A percentile compares a stretch with the other conserved stretches of the same genome.
Evolutionary conservation across 1,139 yeast species (phyloP).

Genomic region (Lodderomyces margitis): DNA sequence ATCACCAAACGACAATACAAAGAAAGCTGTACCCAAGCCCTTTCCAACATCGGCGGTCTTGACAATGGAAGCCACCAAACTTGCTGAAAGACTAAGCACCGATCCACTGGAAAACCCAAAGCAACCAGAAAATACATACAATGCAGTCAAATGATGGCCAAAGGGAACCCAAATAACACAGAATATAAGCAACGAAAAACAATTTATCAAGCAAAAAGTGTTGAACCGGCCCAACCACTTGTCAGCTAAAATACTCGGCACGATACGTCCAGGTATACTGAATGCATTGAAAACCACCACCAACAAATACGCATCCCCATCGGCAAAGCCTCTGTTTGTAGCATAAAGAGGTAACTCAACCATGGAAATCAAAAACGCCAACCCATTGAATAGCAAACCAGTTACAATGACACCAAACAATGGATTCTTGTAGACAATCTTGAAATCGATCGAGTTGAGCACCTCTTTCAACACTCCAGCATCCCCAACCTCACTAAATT

Average conservation of each 20-base stretch:
- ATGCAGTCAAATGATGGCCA: slow-evolving; percentile 27
- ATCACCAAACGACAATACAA: slow-evolving; percentile 32
- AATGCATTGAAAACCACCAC: slow-evolving; percentile 28
- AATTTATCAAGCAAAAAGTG: slow-evolving; percentile 22
- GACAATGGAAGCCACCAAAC: slow-evolving; percentile 29
- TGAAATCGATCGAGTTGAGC: slow-evolving; percentile 25
- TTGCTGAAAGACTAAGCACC: slow-evolving; percentile 29
- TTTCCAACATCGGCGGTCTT: slow-evolving; percentile 31
- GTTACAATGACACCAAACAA: slow-evolving; percentile 27
- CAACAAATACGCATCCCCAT: slow-evolving; percentile 22
- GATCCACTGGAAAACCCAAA: slow-evolving; percentile 35
- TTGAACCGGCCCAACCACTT: slow-evolving; percentile 29
- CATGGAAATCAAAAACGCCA: slow-evolving; percentile 25
- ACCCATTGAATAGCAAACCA: slow-evolving; percentile 32
- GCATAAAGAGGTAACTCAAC: slow-evolving; percentile 32
- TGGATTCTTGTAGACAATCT: slow-evolving; percentile 23
- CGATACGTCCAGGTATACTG: slow-evolving; percentile 29
- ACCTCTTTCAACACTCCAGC: slow-evolving; percentile 17
- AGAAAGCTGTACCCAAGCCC: slow-evolving; percentile 32
- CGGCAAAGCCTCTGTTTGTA: slow-evolving; percentile 24
- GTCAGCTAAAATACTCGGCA: slow-evolving; percentile 32
- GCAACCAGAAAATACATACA: slow-evolving; percentile 25
- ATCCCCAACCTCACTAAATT: slow-evolving; percentile 15
- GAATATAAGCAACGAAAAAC: slow-evolving; percentile 21
- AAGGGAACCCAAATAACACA: slow-evolving; percentile 29